Base-by-base conservation (phyloP, 306 rosid species). In the Abrus pulchellus region DNA sequence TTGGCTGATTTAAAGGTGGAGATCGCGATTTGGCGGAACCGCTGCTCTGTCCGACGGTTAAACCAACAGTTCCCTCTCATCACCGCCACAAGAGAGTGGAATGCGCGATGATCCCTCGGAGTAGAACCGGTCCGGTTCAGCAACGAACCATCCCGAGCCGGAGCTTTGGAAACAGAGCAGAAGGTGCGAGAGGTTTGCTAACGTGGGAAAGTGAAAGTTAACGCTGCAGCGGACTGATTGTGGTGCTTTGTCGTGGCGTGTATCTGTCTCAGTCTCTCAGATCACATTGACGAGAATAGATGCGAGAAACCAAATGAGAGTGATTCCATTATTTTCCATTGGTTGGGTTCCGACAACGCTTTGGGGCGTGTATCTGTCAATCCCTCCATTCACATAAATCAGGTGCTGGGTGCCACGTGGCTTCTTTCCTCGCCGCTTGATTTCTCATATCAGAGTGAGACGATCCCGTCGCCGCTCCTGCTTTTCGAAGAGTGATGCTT, bases 41-140 rank as follows among this genome's bases (percentile, higher is more conserved):
- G 84, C 87, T 84, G 96, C 41, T 87, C 85, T 64, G 83, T 80
- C 76, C 97, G 91, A 77, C 97, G 97, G 78, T 89, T 88, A 12
- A 83, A 64, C 79, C 87, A 80, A 56, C 83, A 86, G 83, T 78
- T 85, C 77, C 91, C 93, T 83, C 97, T 89, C 99, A 88, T 92
- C 85, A 71, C 82, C 78, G 80, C 62, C 63, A 48, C 50, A 5
- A 44, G 48, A 44, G 48, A 44, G 48, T 44, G 48, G 48, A 44
- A 67, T 27, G 55, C 27, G 71, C 40, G 10, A 67, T 20, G 73
- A 43, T 78, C 76, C 64, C 79, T 20, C 56, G 9, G 36, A 78
- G 40, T 33, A 40, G 13, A 66, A 80, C 59, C 81, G 72, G 70
- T 43, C 43, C 66, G 79, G 86, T 72, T 86, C 85, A 83, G 79